A percentile compares a stretch with the other conserved stretches of the same genome.
These are phyloP conservation scores for Colletotrichum endophyticum DNA, from an alignment of 2,329 filamentous ascomycete species.

Conservation along the genomic window DNA sequence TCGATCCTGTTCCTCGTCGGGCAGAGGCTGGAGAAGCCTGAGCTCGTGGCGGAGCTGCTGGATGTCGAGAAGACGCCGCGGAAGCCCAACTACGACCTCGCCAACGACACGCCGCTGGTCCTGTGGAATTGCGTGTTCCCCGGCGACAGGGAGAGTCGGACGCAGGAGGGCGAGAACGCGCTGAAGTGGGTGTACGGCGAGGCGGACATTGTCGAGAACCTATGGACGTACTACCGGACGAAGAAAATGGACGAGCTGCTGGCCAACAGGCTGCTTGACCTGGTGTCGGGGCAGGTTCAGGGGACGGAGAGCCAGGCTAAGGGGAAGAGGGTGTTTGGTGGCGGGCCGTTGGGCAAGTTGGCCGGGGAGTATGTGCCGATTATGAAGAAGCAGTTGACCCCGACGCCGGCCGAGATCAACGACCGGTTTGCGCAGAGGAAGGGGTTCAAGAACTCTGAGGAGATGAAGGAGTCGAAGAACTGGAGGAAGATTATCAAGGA, in stretches of 20 bases:
- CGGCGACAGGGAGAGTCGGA: conserved; percentile 36
- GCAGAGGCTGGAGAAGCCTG: conserved; percentile 81
- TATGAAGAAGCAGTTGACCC: conserved; percentile 53
- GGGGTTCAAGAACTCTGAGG: conserved; percentile 59
- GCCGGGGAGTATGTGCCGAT: conserved; percentile 61
- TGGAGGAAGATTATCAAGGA: conserved; percentile 18
- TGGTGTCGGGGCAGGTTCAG: conserved; percentile 48
- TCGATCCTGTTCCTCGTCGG: conserved; percentile 89
- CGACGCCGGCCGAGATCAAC: conserved; percentile 60
- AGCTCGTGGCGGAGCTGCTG: conserved; percentile 75
- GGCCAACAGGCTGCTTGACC: conserved; percentile 73
- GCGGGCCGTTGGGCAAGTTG: conserved; percentile 55
- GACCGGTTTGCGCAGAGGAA: conserved; percentile 66
- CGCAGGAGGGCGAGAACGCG: conserved; percentile 51
- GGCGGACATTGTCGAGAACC: conserved; percentile 70
- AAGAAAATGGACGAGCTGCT: conserved; percentile 91
- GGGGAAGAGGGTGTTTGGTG: conserved; percentile 54
- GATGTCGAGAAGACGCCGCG: conserved; percentile 73
- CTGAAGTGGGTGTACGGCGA: conserved; percentile 78
- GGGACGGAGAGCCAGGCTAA: not conserved
- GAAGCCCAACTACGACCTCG: conserved; percentile 90
- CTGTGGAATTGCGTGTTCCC: conserved; percentile 97
- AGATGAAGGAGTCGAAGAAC: conserved; percentile 39
- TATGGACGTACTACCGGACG: conserved; percentile 85
- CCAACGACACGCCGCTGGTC: conserved; percentile 86